phyloP scores from a whole-genome alignment of 2,329 filamentous ascomycete species.

The Dactylellina leptospora region DNA sequence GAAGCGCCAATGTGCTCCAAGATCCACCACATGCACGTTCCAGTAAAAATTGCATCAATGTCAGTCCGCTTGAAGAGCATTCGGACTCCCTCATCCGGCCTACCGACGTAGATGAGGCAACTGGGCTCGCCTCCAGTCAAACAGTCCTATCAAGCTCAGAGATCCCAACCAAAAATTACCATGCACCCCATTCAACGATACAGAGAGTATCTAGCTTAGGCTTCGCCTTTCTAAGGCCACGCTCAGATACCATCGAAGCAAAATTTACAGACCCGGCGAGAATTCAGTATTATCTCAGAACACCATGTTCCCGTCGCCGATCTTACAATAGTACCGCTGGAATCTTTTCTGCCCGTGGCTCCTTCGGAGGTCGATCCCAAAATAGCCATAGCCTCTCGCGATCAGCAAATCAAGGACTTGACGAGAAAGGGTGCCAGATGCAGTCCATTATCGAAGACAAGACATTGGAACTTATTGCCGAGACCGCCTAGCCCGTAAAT shows the following conservation, averaged over 20 bases:
- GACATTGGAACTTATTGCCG: not conserved
- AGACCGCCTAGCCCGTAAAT: not conserved
- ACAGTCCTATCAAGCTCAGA: too few relatives aligned
- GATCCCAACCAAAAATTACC: too few relatives aligned
- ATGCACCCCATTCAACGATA: constrained; percentile 11
- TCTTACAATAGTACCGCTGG: not conserved
- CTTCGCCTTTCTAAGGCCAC: constrained; percentile 11
- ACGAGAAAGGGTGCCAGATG: not conserved
- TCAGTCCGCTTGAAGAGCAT: too few relatives aligned
- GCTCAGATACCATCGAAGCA: not conserved
- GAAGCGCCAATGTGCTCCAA: not conserved
- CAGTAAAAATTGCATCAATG: not conserved
- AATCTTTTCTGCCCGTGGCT: not conserved
- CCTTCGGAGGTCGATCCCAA: not conserved
- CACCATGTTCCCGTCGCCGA: constrained; percentile 3
- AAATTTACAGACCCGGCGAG: not conserved
- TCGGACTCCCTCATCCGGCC: too few relatives aligned
- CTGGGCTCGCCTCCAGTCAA: too few relatives aligned
- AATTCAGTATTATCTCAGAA: constrained; percentile 21
- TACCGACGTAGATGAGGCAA: too few relatives aligned
- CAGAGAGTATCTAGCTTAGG: constrained; percentile 20
- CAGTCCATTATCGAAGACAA: not conserved
- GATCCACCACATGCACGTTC: constrained; percentile 16
- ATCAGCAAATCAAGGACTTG: not conserved
- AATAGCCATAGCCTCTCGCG: not conserved